Conservation (phyloP, 1,284 basidiomycete species). For the Leucocoprinus gongylophorus region DNA sequence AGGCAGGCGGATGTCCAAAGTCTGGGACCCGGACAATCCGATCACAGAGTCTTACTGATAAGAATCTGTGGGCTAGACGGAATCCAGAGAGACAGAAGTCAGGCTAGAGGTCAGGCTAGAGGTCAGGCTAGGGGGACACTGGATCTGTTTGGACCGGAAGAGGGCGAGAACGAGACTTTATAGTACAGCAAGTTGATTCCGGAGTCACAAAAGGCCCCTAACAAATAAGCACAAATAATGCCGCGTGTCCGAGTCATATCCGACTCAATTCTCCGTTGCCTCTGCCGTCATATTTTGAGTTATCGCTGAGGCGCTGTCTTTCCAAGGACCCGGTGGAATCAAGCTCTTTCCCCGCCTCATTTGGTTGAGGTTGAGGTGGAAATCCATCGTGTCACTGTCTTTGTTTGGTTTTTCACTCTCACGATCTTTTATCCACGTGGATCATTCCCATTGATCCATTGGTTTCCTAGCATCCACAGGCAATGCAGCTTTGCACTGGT, state of each 20-base stretch:
- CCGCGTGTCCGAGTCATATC: slow-evolving; percentile 12
- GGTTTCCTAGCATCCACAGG: too few relatives aligned
- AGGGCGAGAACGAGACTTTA: slow-evolving; percentile 14
- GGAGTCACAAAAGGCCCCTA: slow-evolving; percentile 11
- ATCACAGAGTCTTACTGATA: slow-evolving; percentile 33
- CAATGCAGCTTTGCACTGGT: too few relatives aligned
- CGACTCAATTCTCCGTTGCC: slow-evolving; percentile 15
- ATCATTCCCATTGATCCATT: too few relatives aligned
- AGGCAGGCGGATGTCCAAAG: slow-evolving; percentile 34
- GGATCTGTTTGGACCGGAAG: slow-evolving; percentile 15
- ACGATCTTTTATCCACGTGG: slow-evolving; percentile 8
- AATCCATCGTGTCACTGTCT: slow-evolving; percentile 7
- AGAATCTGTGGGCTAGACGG: slow-evolving; percentile 21
- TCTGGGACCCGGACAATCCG: slow-evolving; percentile 39
- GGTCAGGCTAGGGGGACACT: neutral
- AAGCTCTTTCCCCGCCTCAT: neutral
- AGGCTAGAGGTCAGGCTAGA: neutral
- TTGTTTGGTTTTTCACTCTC: slow-evolving; percentile 9
- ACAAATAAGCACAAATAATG: slow-evolving; percentile 20
- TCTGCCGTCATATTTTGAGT: neutral
- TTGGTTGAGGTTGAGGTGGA: slow-evolving; percentile 4
- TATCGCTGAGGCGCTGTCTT: neutral
- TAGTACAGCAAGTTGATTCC: slow-evolving; percentile 1
- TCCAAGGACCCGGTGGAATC: neutral
- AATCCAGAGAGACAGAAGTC: slow-evolving; percentile 1